Evolutionary conservation across 2,329 filamentous ascomycete genomes (phyloP).

Genomic region (Nemania abortiva): DNA sequence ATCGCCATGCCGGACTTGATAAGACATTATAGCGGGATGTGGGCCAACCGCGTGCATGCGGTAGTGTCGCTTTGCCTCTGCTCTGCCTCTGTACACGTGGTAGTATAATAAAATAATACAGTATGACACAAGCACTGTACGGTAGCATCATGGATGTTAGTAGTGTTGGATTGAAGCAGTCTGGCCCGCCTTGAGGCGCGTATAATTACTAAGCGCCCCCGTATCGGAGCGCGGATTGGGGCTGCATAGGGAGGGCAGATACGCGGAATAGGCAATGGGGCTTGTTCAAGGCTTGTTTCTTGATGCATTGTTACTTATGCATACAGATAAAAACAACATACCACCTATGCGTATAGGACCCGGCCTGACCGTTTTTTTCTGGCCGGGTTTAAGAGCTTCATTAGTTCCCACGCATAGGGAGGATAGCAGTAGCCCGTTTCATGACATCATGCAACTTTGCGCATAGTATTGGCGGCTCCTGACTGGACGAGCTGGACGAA

Average conservation of each 20-base stretch:
- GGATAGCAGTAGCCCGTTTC: constrained; percentile 12
- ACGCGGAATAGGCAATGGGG: neutral
- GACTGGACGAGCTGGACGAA: constrained; percentile 15
- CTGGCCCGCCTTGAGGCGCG: neutral
- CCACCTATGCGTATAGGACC: neutral
- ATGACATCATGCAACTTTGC: constrained; percentile 38
- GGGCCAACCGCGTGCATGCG: neutral
- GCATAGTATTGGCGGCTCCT: constrained; percentile 4
- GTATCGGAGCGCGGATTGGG: neutral
- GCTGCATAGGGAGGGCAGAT: neutral
- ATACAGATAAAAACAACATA: neutral
- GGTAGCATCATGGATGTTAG: no score
- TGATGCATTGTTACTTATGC: no score
- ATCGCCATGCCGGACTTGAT: constrained; percentile 16
- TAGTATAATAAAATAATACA: neutral
- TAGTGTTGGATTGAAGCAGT: neutral
- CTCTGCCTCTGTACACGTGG: neutral
- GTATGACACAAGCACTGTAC: neutral
- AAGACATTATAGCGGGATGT: constrained; percentile 17
- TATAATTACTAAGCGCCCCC: constrained; percentile 11
- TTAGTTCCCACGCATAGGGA: neutral
- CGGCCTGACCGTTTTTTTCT: neutral
- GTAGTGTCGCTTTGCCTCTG: neutral
- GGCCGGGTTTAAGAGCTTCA: neutral
- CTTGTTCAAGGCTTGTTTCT: neutral